A percentile compares a stretch with the other conserved stretches of the same genome.
phyloP scores from a whole-genome alignment of 208 protist genomes.

The Kentomonas sorsogonicus region DNA sequence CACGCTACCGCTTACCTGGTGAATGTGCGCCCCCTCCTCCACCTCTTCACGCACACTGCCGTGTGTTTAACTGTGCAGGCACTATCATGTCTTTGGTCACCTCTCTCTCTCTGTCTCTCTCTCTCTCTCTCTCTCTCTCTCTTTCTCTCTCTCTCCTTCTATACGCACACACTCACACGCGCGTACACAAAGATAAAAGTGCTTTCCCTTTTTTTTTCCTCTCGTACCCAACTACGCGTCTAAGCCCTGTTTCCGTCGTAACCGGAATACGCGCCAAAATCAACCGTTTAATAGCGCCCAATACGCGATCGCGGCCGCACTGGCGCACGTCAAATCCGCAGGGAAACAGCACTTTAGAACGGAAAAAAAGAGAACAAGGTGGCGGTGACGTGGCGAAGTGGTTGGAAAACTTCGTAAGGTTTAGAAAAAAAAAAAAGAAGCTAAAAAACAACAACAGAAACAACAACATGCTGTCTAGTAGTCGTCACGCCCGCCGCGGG shows the following conservation, averaged over 20 bases:
- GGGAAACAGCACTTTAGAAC: not conserved
- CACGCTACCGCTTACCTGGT: too few species aligned
- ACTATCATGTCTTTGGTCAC: too few species aligned
- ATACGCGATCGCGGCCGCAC: not conserved
- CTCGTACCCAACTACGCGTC: not conserved
- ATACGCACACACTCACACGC: not conserved
- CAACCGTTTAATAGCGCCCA: not conserved
- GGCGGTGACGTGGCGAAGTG: not conserved
- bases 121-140: not conserved
- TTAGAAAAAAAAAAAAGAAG: not conserved
- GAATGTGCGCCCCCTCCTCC: too few species aligned
- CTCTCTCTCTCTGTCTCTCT: too few species aligned
- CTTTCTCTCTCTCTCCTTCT: not conserved
- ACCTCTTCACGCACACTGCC: too few species aligned
- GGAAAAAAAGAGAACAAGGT: not conserved
- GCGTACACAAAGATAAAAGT: not conserved
- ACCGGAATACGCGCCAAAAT: not conserved
- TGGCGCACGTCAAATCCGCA: not conserved
- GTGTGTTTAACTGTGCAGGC: too few species aligned
- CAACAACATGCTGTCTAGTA: not conserved
- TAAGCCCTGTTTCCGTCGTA: not conserved
- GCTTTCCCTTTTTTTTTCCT: not conserved
- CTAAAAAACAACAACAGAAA: not conserved
- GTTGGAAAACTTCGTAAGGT: not conserved
- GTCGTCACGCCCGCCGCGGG: not conserved